phyloP scores from a whole-genome alignment of 345 rosid species.

The Reutealis trisperma region DNA sequence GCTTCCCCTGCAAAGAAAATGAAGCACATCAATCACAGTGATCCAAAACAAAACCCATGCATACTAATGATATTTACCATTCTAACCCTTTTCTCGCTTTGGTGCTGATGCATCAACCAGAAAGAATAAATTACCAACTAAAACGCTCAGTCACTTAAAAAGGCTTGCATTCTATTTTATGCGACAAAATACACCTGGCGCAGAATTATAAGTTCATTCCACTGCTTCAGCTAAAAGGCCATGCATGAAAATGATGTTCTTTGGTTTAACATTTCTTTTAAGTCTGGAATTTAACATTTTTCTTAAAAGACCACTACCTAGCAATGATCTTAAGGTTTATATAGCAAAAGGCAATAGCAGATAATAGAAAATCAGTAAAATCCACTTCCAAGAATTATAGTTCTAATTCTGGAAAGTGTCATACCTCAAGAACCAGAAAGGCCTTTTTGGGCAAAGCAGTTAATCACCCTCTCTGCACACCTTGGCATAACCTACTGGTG shows the following conservation, averaged over 20 bases:
- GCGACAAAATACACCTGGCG: background rate
- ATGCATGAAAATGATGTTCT: background rate
- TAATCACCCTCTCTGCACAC: too few relatives aligned
- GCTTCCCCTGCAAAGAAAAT: conserved; percentile 49
- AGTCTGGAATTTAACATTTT: background rate
- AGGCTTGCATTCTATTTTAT: background rate
- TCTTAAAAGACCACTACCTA: background rate
- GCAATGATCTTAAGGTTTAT: too few relatives aligned
- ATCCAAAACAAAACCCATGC: background rate
- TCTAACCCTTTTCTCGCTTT: background rate
- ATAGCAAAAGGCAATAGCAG: background rate
- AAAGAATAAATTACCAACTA: background rate
- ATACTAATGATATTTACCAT: background rate
- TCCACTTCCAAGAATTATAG: background rate
- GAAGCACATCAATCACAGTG: background rate
- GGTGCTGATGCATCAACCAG: background rate
- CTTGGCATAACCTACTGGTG: too few relatives aligned
- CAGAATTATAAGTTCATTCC: background rate
- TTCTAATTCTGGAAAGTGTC: too few relatives aligned
- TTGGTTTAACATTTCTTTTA: background rate
- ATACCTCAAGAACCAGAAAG: too few relatives aligned
- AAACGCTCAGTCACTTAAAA: background rate
- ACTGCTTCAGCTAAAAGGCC: background rate
- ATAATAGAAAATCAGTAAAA: background rate
- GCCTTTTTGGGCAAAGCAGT: too few relatives aligned